A percentile compares a stretch with the other conserved stretches of the same genome.
Conservation (phyloP, 2,329 filamentous ascomycete genomes). For the Pseudocercospora eumusae region DNA sequence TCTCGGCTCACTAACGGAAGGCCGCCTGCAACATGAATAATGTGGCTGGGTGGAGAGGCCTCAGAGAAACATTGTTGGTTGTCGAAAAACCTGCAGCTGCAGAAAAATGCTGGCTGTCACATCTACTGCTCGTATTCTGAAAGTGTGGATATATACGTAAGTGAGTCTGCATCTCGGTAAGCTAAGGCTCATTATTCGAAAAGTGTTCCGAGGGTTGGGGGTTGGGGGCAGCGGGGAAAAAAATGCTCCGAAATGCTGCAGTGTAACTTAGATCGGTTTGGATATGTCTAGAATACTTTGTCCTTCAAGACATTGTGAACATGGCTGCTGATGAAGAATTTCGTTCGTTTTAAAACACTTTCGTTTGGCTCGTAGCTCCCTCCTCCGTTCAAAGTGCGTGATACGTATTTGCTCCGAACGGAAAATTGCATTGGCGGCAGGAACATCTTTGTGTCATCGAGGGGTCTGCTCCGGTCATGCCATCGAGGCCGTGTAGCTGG, state of each 20-base stretch:
- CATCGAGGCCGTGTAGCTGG: neutral
- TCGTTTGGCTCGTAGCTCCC: too few species aligned
- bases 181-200: neutral
- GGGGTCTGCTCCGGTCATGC: neutral
- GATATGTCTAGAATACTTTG: too few species aligned
- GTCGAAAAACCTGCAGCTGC: neutral
- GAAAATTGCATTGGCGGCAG: neutral
- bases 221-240: neutral
- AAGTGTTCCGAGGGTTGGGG: neutral
- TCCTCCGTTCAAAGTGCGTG: neutral
- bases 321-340: too few species aligned
- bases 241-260: neutral
- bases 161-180: neutral
- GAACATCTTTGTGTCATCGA: neutral
- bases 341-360: too few species aligned
- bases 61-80: neutral
- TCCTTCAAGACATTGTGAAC: too few species aligned
- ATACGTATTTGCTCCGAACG: neutral
- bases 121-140: neutral
- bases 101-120: neutral
- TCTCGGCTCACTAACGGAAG: constrained; percentile 5
- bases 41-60: constrained; percentile 2
- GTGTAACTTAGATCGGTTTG: too few species aligned
- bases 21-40: constrained; percentile 2
- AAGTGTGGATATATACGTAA: too few species aligned